Evolutionary conservation across 495 filamentous ascomycete genomes (phyloP).

Genomic region (Thozetella sp.): DNA sequence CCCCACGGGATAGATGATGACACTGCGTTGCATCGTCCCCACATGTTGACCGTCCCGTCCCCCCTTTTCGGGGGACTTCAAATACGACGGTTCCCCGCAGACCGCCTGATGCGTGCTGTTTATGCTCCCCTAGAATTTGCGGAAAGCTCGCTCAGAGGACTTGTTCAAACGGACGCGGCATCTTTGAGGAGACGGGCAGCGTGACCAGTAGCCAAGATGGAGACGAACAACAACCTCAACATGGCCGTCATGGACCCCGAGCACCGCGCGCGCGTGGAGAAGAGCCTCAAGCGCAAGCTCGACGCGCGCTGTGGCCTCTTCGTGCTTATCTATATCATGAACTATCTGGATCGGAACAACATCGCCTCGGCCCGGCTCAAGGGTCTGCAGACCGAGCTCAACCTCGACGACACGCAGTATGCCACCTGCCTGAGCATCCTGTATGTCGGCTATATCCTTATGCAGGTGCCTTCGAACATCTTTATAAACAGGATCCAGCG

Average conservation of each 20-base stretch:
- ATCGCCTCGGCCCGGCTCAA: constrained; percentile 49
- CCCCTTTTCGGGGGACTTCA: no score
- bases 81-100: no score
- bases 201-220: not conserved
- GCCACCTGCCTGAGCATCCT: constrained; percentile 40
- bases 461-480: constrained; percentile 47
- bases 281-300: constrained; percentile 41
- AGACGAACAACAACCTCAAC: constrained; percentile 4
- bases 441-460: constrained; percentile 56
- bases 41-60: no score
- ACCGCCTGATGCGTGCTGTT: no score
- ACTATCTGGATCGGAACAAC: constrained; percentile 73
- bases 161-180: no score
- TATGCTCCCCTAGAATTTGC: no score
- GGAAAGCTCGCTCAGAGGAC: no score
- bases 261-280: constrained; percentile 35
- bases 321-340: constrained; percentile 68
- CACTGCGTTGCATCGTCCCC: not conserved
- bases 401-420: constrained; percentile 36
- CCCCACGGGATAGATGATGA: not conserved
- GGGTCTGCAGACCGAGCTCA: constrained; percentile 43
- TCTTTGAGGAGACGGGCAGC: no score
- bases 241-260: constrained; percentile 27
- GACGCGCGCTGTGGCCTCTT: constrained; percentile 41
- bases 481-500: constrained; percentile 38